Evolutionary conservation across 2,329 filamentous ascomycete species (phyloP), one percentile per base, ranked within the genome.

Genomic region (Mycogone perniciosa): DNA sequence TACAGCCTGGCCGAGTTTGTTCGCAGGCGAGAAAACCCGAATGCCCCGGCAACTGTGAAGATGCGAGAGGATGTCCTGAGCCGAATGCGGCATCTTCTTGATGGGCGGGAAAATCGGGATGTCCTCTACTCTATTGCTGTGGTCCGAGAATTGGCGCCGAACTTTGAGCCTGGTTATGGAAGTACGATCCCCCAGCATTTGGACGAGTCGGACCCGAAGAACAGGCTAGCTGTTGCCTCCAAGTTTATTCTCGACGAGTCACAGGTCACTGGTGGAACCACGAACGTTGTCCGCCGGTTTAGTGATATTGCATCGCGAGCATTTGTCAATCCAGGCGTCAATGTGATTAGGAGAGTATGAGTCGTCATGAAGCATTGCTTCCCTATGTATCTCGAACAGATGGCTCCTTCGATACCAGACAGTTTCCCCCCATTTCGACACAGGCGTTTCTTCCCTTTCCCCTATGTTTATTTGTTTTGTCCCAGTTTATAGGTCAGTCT

Each of bases 81-180:
- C 4, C 76, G 77, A 46, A 80, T 89, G 66, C 83, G 89, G 31
- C 77, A 77, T 50, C 75, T 92, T 26, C 76, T 96, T 9, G 86
- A 89, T 58, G 86, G 86, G 44, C 80, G 85, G 27, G 91, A 96
- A 70, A 93, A 92, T 61, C 83, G 91, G 48, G 90, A 96, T 64
- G 85, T 96, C 13, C 80, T 96, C 51, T 96, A 96, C 69, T 93
- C 88, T 0, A 85, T 96, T 57, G 88, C 88, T 7, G 81, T 95
- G 50, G 83, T 87, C 11, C 83, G 89, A 29, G 82, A 91, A 55
- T 76, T 90, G 45, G 84, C 86, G 42, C 82, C 83, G 31, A 80
- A 82, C 42, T 82, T 78, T 61, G 78, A 79, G 10, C 72, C 81
- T 8, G 79, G 77, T 56, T 80, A 80, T 31, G 78, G 78, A 56